phyloP scores from a whole-genome alignment of 306 rosid species.

The Quillaja saponaria region DNA sequence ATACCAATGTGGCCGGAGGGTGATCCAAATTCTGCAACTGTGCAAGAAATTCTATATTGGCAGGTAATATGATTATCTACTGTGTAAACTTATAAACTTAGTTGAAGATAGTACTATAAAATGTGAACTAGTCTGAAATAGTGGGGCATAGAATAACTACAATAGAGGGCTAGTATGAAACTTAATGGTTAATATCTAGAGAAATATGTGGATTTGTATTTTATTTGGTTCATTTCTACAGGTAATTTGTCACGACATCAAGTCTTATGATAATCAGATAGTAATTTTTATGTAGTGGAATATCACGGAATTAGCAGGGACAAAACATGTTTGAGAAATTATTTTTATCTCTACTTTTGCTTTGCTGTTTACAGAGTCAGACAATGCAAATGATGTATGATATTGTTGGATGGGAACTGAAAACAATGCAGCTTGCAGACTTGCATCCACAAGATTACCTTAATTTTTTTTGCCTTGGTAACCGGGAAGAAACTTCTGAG shows the following conservation, averaged over 20 bases:
- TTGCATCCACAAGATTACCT: conserved; percentile 73
- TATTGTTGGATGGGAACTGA: conserved; percentile 62
- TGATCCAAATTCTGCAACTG: conserved; percentile 67
- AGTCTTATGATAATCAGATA: no score
- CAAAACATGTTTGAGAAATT: not conserved
- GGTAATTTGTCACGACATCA: no score
- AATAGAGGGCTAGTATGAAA: conserved; percentile 7
- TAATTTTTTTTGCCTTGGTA: conserved; percentile 95
- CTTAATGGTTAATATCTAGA: no score
- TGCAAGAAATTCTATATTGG: conserved; percentile 99
- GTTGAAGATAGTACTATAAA: conserved; percentile 14
- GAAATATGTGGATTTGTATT: no score
- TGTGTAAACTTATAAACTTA: conserved; percentile 24
- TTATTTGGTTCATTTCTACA: no score
- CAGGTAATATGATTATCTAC: conserved; percentile 58
- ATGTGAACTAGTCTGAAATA: no score
- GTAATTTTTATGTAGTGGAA: no score
- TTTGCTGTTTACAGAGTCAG: conserved; percentile 58
- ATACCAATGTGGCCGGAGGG: conserved; percentile 99
- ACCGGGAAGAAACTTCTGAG: conserved; percentile 59
- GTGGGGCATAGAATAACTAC: no score
- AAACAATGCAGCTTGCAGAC: conserved; percentile 40
- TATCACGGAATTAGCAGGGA: conserved; percentile 3
- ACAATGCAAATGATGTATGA: conserved; percentile 87
- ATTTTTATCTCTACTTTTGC: conserved; percentile 20